phyloP scores from a whole-genome alignment of 164 flowering plant species.

The Saururus chinensis region DNA sequence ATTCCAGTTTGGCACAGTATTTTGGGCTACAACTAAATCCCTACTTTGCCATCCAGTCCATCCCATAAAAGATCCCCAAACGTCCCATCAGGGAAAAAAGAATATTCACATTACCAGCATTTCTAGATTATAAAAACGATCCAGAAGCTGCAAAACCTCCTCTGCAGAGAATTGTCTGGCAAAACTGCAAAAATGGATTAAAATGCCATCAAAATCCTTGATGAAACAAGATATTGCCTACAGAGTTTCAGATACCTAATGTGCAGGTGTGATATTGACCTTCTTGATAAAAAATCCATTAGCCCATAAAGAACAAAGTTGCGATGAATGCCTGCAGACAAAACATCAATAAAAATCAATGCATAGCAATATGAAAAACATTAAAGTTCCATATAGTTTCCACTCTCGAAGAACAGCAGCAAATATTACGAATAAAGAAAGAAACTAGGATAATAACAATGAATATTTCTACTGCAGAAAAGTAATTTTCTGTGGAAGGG shows the following conservation, averaged over 20 bases:
- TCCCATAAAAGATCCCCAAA: too few relatives aligned
- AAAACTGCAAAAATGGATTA: constrained; percentile 38
- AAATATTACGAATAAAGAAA: too few relatives aligned
- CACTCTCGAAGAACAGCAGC: too few relatives aligned
- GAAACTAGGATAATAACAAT: too few relatives aligned
- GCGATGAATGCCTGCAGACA: constrained; percentile 68
- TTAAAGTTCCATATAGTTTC: too few relatives aligned
- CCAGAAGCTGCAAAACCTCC: constrained; percentile 84
- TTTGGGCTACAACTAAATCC: too few relatives aligned
- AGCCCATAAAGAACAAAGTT: constrained; percentile 85
- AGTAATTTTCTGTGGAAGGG: too few relatives aligned
- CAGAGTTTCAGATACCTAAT: neutral
- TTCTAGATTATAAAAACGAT: constrained; percentile 90
- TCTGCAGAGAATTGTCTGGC: constrained; percentile 71
- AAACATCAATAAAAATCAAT: neutral
- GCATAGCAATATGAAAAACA: neutral
- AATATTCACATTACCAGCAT: constrained; percentile 54
- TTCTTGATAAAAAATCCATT: constrained; percentile 70
- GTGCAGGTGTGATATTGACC: constrained; percentile 25
- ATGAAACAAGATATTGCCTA: neutral
- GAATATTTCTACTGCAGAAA: too few relatives aligned
- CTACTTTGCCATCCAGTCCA: too few relatives aligned
- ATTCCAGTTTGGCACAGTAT: too few relatives aligned
- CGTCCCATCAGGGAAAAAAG: neutral
- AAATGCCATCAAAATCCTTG: neutral